Percentiles rank a stretch among this genome's conserved stretches.
Conservation (phyloP, 2,329 filamentous ascomycete genomes). For the Fonsecaea erecta region DNA sequence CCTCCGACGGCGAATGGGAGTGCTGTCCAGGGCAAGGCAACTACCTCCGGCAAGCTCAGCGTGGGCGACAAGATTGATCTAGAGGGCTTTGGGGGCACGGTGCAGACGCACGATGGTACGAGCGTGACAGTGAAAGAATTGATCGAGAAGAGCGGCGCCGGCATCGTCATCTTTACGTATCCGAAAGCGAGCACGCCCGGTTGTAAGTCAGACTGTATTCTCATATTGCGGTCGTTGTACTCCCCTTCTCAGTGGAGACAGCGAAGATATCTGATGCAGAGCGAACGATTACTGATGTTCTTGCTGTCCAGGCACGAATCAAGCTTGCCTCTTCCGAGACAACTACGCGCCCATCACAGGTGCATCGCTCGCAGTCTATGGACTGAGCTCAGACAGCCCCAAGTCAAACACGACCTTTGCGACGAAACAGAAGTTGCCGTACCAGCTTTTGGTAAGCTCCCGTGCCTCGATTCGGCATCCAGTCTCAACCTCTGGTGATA, state of each 20-base stretch:
- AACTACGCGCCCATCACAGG: conserved; percentile 74
- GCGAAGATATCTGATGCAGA: neutral
- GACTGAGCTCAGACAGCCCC: conserved; percentile 82
- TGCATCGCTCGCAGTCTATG: conserved; percentile 83
- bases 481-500: neutral
- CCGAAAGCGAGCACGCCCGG: conserved; percentile 92
- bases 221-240: neutral
- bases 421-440: conserved; percentile 86
- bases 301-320: conserved; percentile 74
- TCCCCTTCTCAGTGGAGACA: neutral
- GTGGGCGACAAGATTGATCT: conserved; percentile 60
- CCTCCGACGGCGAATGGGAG: conserved; percentile 40
- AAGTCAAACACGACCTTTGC: conserved; percentile 94
- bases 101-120: conserved; percentile 83
- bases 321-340: conserved; percentile 93
- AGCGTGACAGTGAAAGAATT: conserved; percentile 80
- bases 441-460: conserved; percentile 67
- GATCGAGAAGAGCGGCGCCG: conserved; percentile 79
- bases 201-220: conserved; percentile 59
- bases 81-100: conserved; percentile 65
- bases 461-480: neutral
- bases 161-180: conserved; percentile 77
- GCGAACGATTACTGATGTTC: neutral
- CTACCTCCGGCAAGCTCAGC: conserved; percentile 34
- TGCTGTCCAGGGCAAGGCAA: conserved; percentile 31